Conservation (phyloP, 306 rosid genomes). For the Spatholobus suberectus region DNA sequence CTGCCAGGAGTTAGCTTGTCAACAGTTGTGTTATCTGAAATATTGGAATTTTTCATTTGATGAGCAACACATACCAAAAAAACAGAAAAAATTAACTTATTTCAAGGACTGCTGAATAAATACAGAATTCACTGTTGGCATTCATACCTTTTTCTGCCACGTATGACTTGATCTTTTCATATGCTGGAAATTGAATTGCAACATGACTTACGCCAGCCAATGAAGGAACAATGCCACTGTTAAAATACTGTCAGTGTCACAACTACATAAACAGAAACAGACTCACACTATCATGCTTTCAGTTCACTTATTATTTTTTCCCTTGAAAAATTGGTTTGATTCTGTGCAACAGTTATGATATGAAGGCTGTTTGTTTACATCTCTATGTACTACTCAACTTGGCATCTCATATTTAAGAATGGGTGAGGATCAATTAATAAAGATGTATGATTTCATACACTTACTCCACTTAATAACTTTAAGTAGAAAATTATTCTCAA, state of each 20-base stretch:
- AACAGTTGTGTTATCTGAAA: conserved; percentile 75
- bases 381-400: background rate
- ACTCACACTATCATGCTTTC: background rate
- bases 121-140: conserved; percentile 7
- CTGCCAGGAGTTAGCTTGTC: conserved; percentile 72
- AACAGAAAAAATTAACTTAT: background rate
- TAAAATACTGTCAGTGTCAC: conserved; percentile 35
- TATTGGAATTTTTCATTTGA: conserved; percentile 33
- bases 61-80: conserved; percentile 22
- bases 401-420: background rate
- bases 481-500: background rate
- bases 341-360: background rate
- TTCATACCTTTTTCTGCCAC: conserved; percentile 73
- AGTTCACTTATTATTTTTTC: background rate
- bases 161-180: conserved; percentile 77
- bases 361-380: background rate
- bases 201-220: conserved; percentile 95
- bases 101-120: conserved; percentile 21
- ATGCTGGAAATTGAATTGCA: conserved; percentile 94
- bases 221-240: conserved; percentile 94
- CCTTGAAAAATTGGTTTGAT: background rate
- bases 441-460: background rate
- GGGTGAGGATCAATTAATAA: background rate
- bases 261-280: conserved; percentile 16
- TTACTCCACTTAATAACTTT: background rate